phyloP scores from a whole-genome alignment of 805 yeast species.

The Candida maesae region DNA sequence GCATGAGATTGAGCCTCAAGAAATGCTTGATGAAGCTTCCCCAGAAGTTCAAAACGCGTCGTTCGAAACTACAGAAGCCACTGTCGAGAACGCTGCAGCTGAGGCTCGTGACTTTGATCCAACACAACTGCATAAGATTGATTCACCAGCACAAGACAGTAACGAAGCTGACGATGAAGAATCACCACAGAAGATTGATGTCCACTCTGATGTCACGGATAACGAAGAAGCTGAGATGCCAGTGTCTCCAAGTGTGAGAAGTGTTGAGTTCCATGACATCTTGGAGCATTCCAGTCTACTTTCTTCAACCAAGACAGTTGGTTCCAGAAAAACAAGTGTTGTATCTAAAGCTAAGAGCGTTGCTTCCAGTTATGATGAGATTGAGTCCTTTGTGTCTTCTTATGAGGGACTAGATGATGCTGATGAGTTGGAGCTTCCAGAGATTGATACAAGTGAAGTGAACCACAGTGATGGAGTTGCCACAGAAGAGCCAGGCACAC shows the following conservation, averaged over 20 bases:
- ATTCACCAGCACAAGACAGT: background rate
- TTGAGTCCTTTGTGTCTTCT: conserved; percentile 27
- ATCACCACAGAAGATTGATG: background rate
- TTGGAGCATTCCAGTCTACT: background rate
- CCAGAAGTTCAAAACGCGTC: too few relatives aligned
- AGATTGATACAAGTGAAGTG: conserved; percentile 5
- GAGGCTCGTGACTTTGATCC: too few relatives aligned
- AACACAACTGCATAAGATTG: background rate
- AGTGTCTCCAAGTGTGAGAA: background rate
- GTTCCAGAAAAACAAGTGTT: too few relatives aligned
- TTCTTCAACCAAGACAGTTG: too few relatives aligned
- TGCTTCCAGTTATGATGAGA: conserved; percentile 20
- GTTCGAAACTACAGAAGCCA: too few relatives aligned
- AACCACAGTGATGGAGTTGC: conserved; percentile 11
- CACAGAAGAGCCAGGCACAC: conserved; percentile 24
- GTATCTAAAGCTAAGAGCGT: background rate
- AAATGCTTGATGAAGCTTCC: too few relatives aligned
- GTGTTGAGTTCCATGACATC: conserved; percentile 7
- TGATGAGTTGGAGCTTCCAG: conserved; percentile 11
- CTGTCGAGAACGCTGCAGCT: too few relatives aligned
- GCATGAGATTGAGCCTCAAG: background rate
- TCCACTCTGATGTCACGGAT: background rate
- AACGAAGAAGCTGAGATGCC: background rate
- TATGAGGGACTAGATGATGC: conserved; percentile 20
- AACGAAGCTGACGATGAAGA: conserved; percentile 1